Base-by-base conservation (phyloP, 441 rosid genomes). In the Erodium moschatum region DNA sequence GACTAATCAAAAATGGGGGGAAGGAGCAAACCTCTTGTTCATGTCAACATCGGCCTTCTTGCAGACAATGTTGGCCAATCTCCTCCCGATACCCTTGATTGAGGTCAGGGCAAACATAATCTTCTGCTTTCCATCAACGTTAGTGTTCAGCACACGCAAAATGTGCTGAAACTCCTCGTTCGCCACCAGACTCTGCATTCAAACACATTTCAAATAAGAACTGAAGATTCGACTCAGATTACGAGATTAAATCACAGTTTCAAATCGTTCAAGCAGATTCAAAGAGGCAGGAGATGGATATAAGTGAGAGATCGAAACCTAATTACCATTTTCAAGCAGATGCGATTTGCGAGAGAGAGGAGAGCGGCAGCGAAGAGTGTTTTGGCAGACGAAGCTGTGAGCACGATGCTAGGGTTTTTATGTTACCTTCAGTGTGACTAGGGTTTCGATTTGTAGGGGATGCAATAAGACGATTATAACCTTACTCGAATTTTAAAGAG, bases 11-110 rank as follows among this genome's bases (percentile, higher is more conserved):
- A 12, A 27, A 16, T 9, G 2, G n/a, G 40, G 67, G 15, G 20
- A 65, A 1, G 35, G 15, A 29, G 60, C 35, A 16, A 0, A 90
- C 97, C 97, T 86, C 74, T 89, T 90, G 87, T 87, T 90, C 96
- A 89, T 87, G 83, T 89, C 90, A 27, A 90, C 91, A 73, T 90
- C 96, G 5, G 97, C 97, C 74, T 90, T 90, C 87, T 90, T 90
- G 89, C 97, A 89, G 76, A 84, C 92, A 58, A 89, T 86, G 86
- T 90, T 90, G 29, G 97, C 96, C 18, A 90, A 78, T 33, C 97
- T 79, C 76, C 97, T 90, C 2, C 97, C 97, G 69, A 90, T 86
- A 78, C 97, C 97, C 66, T 90, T 90, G 76, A 90, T 90, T 61
- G 97, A 88, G 74, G 97, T 90, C 5, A 89, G 88, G 33, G 97